phyloP scores from a whole-genome alignment of 345 rosid genomes.

The Heritiera littoralis region DNA sequence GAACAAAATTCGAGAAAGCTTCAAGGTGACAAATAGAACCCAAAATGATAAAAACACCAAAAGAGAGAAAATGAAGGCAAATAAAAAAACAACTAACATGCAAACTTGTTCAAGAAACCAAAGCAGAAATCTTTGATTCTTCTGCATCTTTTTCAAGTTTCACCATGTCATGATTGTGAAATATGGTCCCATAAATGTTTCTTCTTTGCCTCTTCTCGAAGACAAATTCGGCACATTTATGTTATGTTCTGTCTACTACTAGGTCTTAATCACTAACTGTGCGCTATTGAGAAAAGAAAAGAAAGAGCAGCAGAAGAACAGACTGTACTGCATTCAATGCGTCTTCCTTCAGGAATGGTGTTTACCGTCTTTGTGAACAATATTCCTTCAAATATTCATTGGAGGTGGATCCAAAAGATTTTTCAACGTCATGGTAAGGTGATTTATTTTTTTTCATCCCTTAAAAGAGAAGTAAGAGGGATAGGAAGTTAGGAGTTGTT shows the following conservation, averaged over 20 bases:
- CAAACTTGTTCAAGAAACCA: slow-evolving; percentile 58
- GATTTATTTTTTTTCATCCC: too few species aligned
- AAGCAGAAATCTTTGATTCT: slow-evolving; percentile 60
- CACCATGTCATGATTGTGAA: slow-evolving; percentile 59
- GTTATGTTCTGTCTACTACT: neutral
- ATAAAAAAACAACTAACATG: slow-evolving; percentile 49
- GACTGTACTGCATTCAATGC: too few species aligned
- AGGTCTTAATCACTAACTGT: neutral
- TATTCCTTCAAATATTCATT: too few species aligned
- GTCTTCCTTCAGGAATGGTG: too few species aligned
- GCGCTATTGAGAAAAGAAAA: neutral
- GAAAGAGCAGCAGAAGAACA: too few species aligned
- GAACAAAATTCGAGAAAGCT: neutral
- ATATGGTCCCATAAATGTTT: slow-evolving; percentile 28
- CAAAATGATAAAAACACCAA: slow-evolving; percentile 20
- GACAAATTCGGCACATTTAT: neutral
- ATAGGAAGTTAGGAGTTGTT: too few species aligned
- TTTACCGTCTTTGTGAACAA: too few species aligned
- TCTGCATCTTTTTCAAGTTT: slow-evolving; percentile 71
- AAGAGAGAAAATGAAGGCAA: neutral
- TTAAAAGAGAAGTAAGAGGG: too few species aligned
- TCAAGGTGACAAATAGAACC: neutral
- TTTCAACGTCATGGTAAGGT: too few species aligned
- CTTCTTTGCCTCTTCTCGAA: neutral
- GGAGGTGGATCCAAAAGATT: too few species aligned